Conservation (phyloP, 192 early-diverging fungal species). For the Coemansia brasiliensis region DNA sequence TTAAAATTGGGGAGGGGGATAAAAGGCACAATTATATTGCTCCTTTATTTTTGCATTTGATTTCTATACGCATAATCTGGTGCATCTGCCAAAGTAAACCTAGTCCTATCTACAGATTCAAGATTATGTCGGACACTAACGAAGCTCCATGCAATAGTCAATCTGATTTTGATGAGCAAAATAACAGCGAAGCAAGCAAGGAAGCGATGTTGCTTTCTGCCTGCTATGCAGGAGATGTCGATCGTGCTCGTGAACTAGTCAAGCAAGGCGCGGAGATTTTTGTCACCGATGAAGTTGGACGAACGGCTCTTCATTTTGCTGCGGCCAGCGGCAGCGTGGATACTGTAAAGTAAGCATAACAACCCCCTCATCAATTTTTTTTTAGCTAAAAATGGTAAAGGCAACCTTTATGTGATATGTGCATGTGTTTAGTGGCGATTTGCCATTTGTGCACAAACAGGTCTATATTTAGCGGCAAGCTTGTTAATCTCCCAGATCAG, state of each 20-base stretch:
- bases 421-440: not conserved
- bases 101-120: too few relatives aligned
- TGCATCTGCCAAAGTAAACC: too few relatives aligned
- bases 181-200: not conserved
- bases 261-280: constrained; percentile 59
- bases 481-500: not conserved
- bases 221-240: constrained; percentile 41
- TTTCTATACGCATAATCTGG: too few relatives aligned
- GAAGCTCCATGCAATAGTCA: constrained; percentile 1
- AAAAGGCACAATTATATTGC: too few relatives aligned
- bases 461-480: constrained; percentile 7
- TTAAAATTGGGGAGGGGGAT: too few relatives aligned
- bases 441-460: not conserved
- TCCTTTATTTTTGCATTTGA: too few relatives aligned
- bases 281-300: constrained; percentile 57
- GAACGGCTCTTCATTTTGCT: constrained; percentile 71
- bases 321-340: constrained; percentile 64
- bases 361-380: too few relatives aligned
- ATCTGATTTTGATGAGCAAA: too few relatives aligned
- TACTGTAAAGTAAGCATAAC: constrained; percentile 58
- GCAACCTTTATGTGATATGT: too few relatives aligned
- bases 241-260: constrained; percentile 52
- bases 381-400: too few relatives aligned
- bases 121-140: not conserved
- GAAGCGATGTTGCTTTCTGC: constrained; percentile 40